Conservation (phyloP, 164 flowering plant genomes). For the Piper betle region DNA sequence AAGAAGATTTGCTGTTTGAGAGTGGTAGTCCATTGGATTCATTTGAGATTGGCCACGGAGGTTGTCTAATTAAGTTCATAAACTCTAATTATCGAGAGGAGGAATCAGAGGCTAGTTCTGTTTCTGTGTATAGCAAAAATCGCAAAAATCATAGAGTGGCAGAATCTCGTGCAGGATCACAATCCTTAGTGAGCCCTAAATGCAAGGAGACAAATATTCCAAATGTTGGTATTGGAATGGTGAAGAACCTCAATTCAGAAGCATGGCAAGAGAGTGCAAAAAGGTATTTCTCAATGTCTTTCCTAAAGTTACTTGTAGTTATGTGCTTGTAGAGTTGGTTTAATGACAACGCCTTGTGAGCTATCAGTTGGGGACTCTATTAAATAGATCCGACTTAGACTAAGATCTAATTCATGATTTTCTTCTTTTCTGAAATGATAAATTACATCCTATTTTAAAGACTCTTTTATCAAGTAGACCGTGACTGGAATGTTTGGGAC, state of each 20-base stretch:
- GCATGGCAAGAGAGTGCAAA: slow-evolving; percentile 26
- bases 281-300: slow-evolving; percentile 27
- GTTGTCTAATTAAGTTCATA: slow-evolving; percentile 77
- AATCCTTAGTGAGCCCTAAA: slow-evolving; percentile 15
- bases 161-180: slow-evolving; percentile 37
- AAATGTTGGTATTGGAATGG: slow-evolving; percentile 11
- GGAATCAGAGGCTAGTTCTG: slow-evolving; percentile 96
- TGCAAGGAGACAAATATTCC: slow-evolving; percentile 7
- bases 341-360: no score
- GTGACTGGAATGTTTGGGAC: no score
- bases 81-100: slow-evolving; percentile 62
- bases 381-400: no score
- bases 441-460: no score
- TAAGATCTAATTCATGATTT: no score
- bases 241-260: slow-evolving; percentile 24
- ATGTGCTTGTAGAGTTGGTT: no score
- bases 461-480: no score
- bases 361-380: no score
- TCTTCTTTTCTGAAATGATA: no score
- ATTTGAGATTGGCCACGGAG: slow-evolving; percentile 95
- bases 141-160: slow-evolving; percentile 25
- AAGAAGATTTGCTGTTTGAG: slow-evolving; percentile 79
- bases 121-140: slow-evolving; percentile 69
- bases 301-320: no score
- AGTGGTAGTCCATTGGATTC: slow-evolving; percentile 82